Percentiles rank a stretch among this genome's conserved stretches.
Conservation (phyloP, 2,329 filamentous ascomycete species). For the Penicillium sp. region DNA sequence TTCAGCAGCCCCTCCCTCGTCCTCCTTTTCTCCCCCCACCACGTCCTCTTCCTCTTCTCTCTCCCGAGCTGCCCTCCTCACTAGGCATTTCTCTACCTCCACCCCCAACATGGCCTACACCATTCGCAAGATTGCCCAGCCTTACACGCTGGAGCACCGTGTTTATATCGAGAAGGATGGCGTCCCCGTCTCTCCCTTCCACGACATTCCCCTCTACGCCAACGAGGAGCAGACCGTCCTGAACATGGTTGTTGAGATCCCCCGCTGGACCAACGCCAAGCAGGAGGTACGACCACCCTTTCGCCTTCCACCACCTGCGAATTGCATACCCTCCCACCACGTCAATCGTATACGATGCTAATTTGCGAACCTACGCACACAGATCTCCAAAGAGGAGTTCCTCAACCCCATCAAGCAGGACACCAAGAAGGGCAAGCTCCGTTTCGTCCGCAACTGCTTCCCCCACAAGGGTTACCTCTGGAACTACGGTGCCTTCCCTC, state of each 20-base stretch:
- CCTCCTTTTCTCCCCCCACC: conserved; percentile 28
- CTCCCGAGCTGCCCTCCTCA: conserved; percentile 47
- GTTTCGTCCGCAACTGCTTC: conserved; percentile 99
- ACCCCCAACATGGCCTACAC: conserved; percentile 58
- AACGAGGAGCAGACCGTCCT: conserved; percentile 93
- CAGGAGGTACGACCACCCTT: conserved; percentile 73
- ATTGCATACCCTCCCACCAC: neutral
- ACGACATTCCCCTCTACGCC: conserved; percentile 97
- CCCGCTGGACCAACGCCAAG: conserved; percentile 99
- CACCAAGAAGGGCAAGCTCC: conserved; percentile 99
- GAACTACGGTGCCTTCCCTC: conserved; percentile 99
- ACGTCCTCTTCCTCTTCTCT: conserved; percentile 26
- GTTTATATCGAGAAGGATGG: conserved; percentile 99
- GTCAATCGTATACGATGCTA: conserved; percentile 14
- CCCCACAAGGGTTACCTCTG: conserved; percentile 99
- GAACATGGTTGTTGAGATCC: conserved; percentile 99
- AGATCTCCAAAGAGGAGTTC: conserved; percentile 99
- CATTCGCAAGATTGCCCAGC: conserved; percentile 82
- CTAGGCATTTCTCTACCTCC: conserved; percentile 51
- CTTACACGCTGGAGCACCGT: conserved; percentile 95
- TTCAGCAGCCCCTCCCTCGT: conserved; percentile 32
- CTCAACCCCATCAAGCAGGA: conserved; percentile 99
- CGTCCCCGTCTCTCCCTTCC: conserved; percentile 89
- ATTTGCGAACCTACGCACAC: conserved; percentile 15
- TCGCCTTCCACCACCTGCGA: neutral